A percentile compares a stretch with the other conserved stretches of the same genome.
phyloP scores from a whole-genome alignment of 306 rosid genomes.

The Citrullus mucosospermus region DNA sequence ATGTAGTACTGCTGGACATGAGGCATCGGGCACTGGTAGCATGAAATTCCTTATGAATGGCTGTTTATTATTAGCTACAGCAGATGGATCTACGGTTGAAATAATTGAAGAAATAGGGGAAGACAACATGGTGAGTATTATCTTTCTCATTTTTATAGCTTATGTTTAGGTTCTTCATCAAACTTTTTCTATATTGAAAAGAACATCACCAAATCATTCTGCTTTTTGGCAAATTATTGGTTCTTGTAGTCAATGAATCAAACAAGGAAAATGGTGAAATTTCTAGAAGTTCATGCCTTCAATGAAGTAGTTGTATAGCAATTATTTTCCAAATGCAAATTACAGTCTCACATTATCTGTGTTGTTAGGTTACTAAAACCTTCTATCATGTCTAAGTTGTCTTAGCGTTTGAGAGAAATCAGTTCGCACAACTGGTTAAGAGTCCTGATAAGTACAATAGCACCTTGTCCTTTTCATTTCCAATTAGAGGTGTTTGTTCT shows the following conservation, averaged over 20 bases:
- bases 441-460: neutral
- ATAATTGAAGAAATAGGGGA: constrained; percentile 60
- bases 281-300: neutral
- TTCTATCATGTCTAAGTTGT: neutral
- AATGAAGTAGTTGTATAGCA: neutral
- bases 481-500: neutral
- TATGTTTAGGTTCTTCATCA: neutral
- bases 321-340: neutral
- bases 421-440: neutral
- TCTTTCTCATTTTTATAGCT: neutral
- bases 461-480: neutral
- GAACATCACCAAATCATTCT: neutral
- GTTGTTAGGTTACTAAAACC: neutral
- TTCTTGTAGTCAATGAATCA: neutral
- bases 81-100: constrained; percentile 60
- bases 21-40: constrained; percentile 65
- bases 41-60: constrained; percentile 78
- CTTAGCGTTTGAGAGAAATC: neutral
- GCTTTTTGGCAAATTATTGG: neutral
- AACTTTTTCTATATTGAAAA: neutral
- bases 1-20: constrained; percentile 64
- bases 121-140: constrained; percentile 43
- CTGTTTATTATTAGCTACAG: constrained; percentile 56
- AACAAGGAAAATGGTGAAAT: neutral
- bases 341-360: neutral